Base-by-base conservation (phyloP, 495 filamentous ascomycete genomes). In the Xylaria nigripes region DNA sequence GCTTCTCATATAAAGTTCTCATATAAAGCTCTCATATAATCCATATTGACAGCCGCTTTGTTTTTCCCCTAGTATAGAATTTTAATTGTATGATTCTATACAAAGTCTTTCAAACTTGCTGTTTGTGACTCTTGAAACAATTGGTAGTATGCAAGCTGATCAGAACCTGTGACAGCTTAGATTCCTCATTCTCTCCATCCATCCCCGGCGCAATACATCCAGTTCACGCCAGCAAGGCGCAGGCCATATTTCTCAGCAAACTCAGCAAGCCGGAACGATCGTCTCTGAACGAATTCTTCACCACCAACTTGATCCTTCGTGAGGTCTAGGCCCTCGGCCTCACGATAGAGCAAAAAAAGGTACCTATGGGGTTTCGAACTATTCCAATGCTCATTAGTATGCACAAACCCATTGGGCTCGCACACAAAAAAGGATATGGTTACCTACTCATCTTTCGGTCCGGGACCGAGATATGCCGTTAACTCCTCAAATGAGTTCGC, bases 301-400 rank as follows among this genome's bases (percentile, higher is more conserved):
- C 59, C 64, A 18, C 64, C 61, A n/a, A 65, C 61, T 27, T 64
- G 59, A 4, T 47, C 57, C 36, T 55, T 56, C 16, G 46, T 27
- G 6, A 65, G 25, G 0, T 45, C 36, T 10, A 62, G 41, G 1
- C 52, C 49, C 3, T 50, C 24, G 1, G 61, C 57, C 38, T 63
- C 58, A 9, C 61, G 58, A 47, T 57, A 66, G 15, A 66, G 56
- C n/a, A 66, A 36, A 40, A 64, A 66, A 1, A 64, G 45, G 38
- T 66, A 66, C 16, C 64, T 45, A 46, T 66, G 64, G 10, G 64
- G 64, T 48, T 63, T 61, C 3, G 64, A 63, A 24, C 64, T 66
- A 21, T 55, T 10, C n/a, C 18, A 4, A 22, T 16, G 2, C 22
- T 36, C 22, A 19, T 52, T n/a, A 52, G 42, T 36, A 36, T 21